A percentile compares a stretch with the other conserved stretches of the same genome.
Evolutionary conservation across 345 rosid species (phyloP).

Genomic region (Lagerstroemia speciosa): DNA sequence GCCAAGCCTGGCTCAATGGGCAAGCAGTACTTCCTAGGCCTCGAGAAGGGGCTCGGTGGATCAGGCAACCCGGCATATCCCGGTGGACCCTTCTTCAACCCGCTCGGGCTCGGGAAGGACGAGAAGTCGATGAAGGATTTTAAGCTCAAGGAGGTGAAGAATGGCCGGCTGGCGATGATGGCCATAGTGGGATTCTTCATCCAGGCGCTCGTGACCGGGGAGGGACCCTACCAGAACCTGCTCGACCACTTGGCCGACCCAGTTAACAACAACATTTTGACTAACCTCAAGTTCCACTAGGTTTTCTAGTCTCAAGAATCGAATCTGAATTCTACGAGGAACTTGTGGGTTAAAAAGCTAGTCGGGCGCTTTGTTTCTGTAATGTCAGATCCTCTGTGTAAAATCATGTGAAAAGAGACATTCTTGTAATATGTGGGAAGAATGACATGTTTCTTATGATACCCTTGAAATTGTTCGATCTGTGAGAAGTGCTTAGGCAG

Average conservation of each 20-base stretch:
- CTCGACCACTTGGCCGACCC: slow-evolving; percentile 94
- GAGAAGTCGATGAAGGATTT: slow-evolving; percentile 81
- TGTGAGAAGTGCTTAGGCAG: too few relatives aligned
- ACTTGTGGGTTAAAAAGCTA: not conserved
- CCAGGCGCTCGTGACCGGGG: slow-evolving; percentile 81
- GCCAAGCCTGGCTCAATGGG: slow-evolving; percentile 83
- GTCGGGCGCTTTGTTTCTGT: not conserved
- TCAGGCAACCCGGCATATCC: slow-evolving; percentile 87
- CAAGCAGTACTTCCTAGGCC: slow-evolving; percentile 81
- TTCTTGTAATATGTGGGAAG: not conserved
- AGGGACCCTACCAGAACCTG: slow-evolving; percentile 92
- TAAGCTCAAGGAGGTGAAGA: slow-evolving; percentile 95
- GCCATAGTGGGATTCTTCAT: slow-evolving; percentile 74
- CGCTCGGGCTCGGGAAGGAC: slow-evolving; percentile 83
- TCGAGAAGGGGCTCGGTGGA: slow-evolving; percentile 77
- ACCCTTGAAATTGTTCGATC: not conserved
- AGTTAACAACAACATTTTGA: slow-evolving; percentile 82
- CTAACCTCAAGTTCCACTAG: slow-evolving; percentile 92
- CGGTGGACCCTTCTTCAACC: slow-evolving; percentile 91
- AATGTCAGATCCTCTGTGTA: slow-evolving; percentile 14
- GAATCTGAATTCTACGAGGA: not conserved
- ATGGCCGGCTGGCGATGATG: slow-evolving; percentile 86
- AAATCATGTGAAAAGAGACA: slow-evolving; percentile 35
- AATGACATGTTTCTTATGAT: not conserved
- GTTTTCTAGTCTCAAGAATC: not conserved